phyloP scores from a whole-genome alignment of 2,329 filamentous ascomycete species.

The Epichloe gansuensis region DNA sequence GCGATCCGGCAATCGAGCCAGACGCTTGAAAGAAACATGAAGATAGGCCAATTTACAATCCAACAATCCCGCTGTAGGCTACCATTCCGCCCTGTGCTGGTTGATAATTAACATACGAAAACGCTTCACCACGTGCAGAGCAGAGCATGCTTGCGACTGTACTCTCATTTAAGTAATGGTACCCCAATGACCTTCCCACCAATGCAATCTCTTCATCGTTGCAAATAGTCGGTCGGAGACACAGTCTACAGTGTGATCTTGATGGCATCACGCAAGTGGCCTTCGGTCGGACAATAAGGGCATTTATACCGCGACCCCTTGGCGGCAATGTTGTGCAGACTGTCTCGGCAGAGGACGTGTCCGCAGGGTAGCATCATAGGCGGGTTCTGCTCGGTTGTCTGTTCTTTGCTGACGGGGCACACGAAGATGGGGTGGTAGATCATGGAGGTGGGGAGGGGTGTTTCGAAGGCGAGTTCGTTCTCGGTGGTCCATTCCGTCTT shows the following conservation, averaged over 20 bases:
- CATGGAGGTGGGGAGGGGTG: constrained; percentile 45
- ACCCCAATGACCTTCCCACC: too few relatives aligned
- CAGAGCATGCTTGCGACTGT: too few relatives aligned
- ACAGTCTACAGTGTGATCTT: constrained; percentile 49
- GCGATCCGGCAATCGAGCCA: background rate
- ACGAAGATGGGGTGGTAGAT: constrained; percentile 95
- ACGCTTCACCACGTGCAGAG: background rate
- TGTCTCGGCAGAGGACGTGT: constrained; percentile 83
- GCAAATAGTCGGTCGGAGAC: background rate
- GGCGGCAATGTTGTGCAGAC: constrained; percentile 61
- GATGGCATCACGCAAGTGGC: constrained; percentile 60
- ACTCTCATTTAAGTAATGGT: too few relatives aligned
- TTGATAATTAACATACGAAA: background rate
- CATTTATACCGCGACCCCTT: constrained; percentile 83
- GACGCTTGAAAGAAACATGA: background rate
- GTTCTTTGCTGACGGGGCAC: constrained; percentile 92
- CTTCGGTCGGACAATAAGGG: constrained; percentile 86
- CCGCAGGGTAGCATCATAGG: constrained; percentile 96
- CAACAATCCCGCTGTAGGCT: background rate
- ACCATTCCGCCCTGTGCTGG: background rate
- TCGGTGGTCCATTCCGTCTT: constrained; percentile 90
- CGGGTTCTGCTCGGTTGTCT: constrained; percentile 83
- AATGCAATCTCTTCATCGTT: background rate
- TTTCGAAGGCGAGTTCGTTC: constrained; percentile 75
- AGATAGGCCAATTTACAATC: background rate